Conservation (phyloP, 2,329 filamentous ascomycete species). For the Coniochaeta hoffmannii region DNA sequence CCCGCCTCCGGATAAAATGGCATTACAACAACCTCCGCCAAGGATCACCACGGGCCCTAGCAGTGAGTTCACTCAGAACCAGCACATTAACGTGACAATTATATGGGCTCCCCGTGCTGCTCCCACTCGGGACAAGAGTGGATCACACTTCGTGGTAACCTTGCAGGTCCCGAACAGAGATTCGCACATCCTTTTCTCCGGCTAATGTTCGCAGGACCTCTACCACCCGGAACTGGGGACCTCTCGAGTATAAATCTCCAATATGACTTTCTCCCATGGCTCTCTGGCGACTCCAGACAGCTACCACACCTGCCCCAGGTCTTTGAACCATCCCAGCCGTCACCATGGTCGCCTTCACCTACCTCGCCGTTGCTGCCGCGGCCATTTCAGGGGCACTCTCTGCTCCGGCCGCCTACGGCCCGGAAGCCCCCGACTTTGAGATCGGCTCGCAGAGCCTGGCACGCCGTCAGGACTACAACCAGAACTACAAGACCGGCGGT, state of each 20-base stretch:
- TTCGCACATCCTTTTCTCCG: background rate
- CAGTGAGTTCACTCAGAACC: background rate
- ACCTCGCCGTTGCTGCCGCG: conserved; percentile 15
- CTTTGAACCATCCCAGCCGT: background rate
- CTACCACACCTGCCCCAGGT: background rate
- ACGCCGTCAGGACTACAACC: conserved; percentile 28
- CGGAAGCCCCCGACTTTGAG: conserved; percentile 18
- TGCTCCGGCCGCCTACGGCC: conserved; percentile 10
- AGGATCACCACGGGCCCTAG: conserved; percentile 2
- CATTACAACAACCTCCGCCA: conserved; percentile 4
- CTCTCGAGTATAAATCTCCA: conserved; percentile 1
- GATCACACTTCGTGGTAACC: background rate
- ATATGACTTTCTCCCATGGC: background rate
- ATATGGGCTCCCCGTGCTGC: background rate
- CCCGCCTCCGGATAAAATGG: background rate
- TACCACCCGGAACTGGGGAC: background rate
- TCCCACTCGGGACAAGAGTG: background rate
- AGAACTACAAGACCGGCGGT: conserved; percentile 32
- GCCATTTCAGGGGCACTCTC: conserved; percentile 16
- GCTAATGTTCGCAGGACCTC: background rate
- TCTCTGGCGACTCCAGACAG: background rate
- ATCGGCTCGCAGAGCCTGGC: conserved; percentile 17
- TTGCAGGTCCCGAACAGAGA: background rate
- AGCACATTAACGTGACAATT: background rate
- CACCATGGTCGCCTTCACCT: conserved; percentile 17